These are phyloP conservation scores for Psophocarpus tetragonolobus DNA, from an alignment of 306 rosid species.

Conservation along the genomic window DNA sequence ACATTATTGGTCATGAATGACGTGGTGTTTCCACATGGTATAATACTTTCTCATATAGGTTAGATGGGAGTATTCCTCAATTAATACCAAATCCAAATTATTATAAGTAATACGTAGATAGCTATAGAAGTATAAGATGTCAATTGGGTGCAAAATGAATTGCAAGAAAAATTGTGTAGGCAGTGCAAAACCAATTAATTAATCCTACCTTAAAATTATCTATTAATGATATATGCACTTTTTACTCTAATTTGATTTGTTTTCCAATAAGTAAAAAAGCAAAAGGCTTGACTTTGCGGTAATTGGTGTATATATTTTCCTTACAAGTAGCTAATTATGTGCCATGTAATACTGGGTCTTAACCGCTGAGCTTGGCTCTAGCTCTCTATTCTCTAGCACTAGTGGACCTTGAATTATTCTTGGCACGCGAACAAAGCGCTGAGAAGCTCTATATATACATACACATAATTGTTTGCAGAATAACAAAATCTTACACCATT, in stretches of 20 bases:
- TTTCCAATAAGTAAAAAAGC: not conserved
- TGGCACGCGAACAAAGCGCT: not conserved
- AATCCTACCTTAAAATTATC: too few species aligned
- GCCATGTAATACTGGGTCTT: slow-evolving; percentile 51
- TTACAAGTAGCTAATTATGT: not conserved
- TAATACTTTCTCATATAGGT: too few species aligned
- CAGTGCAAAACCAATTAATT: not conserved
- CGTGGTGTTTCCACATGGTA: too few species aligned
- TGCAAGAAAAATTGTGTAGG: not conserved
- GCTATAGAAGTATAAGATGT: not conserved
- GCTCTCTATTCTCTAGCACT: slow-evolving; percentile 4
- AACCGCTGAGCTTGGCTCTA: not conserved
- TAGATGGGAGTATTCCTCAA: too few species aligned
- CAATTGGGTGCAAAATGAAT: not conserved
- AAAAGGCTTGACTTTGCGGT: not conserved
- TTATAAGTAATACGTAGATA: too few species aligned
- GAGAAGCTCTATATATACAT: not conserved
- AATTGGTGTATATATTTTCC: not conserved
- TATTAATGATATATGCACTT: not conserved
- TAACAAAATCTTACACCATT: not conserved
- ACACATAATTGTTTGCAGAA: not conserved
- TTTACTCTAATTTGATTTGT: not conserved
- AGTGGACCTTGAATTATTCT: slow-evolving; percentile 32
- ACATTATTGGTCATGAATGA: too few species aligned
- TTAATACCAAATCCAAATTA: too few species aligned